Percentiles rank a stretch among this genome's conserved stretches.
These are phyloP conservation scores for Podaxis carcinomalis DNA, from an alignment of 768 basidiomycete genomes.

Conservation along the genomic window DNA sequence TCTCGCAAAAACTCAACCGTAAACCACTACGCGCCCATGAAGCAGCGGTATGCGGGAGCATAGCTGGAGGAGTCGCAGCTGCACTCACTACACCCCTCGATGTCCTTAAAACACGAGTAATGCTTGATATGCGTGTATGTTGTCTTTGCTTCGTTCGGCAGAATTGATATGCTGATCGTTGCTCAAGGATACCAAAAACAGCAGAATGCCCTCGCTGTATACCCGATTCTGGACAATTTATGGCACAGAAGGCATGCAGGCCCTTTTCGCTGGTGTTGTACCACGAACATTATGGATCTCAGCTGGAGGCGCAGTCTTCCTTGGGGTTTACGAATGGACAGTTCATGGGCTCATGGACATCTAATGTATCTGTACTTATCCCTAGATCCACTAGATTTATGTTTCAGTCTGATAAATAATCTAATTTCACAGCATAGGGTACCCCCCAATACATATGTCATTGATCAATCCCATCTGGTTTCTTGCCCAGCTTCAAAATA, in stretches of 20 bases:
- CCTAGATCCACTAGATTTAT: constrained; percentile 2
- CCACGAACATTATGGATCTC: constrained; percentile 97
- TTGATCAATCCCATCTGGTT: constrained; percentile 25
- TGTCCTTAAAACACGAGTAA: constrained; percentile 94
- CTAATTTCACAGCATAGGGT: background rate
- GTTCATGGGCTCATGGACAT: constrained; percentile 45
- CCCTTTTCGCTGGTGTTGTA: constrained; percentile 82
- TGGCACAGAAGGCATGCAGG: constrained; percentile 59
- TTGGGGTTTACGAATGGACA: constrained; percentile 93
- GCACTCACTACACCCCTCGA: constrained; percentile 92
- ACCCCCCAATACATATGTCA: background rate
- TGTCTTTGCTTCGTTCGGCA: background rate
- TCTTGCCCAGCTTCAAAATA: constrained; percentile 47
- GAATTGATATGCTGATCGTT: background rate
- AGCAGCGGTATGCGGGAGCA: constrained; percentile 84
- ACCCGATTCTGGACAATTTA: constrained; percentile 66
- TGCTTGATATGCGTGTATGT: constrained; percentile 84
- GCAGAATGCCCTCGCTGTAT: constrained; percentile 49
- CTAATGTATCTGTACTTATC: constrained; percentile 11
- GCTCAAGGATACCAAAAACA: constrained; percentile 44
- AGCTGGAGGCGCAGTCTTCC: constrained; percentile 92
- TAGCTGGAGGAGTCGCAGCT: constrained; percentile 89
- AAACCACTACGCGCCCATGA: constrained; percentile 65
- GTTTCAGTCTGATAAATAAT: background rate
- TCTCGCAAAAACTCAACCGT: constrained; percentile 51